phyloP scores from a whole-genome alignment of 225 moss, liverwort and hornwort genomes.

The Sphagnum contortum region DNA sequence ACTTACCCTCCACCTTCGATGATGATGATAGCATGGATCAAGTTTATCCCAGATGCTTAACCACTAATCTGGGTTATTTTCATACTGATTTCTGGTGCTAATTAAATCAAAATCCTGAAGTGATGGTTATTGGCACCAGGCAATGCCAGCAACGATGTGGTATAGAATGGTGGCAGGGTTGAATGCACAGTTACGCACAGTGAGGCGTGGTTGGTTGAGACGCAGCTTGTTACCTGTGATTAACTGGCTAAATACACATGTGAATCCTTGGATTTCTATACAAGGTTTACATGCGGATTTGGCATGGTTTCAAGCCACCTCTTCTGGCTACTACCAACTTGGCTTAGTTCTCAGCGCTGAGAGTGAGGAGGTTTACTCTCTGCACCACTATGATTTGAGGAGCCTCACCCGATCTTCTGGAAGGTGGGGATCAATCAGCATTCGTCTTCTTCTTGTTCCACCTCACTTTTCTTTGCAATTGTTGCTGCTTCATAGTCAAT shows the following conservation, averaged over 20 bases:
- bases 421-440: constrained; percentile 14
- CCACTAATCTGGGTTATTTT: too few species aligned
- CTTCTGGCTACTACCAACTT: constrained; percentile 87
- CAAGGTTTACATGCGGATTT: constrained; percentile 76
- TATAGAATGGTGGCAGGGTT: constrained; percentile 91
- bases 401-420: constrained; percentile 39
- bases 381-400: constrained; percentile 26
- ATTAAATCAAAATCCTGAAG: too few species aligned
- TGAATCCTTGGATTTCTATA: constrained; percentile 49
- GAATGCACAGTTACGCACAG: constrained; percentile 83
- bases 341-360: constrained; percentile 62
- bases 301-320: constrained; percentile 96
- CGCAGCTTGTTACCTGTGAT: constrained; percentile 68
- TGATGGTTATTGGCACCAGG: constrained; percentile 28
- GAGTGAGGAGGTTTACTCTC: constrained; percentile 40
- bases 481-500: too few species aligned
- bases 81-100: too few species aligned
- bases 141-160: constrained; percentile 85
- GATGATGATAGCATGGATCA: too few species aligned
- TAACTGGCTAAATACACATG: constrained; percentile 71
- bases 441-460: too few species aligned
- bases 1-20: too few species aligned
- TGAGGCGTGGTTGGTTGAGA: constrained; percentile 65
- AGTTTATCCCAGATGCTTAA: too few species aligned
- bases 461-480: too few species aligned